Conservation (phyloP, 257 asterid genomes). For the Jacaranda copaia region DNA sequence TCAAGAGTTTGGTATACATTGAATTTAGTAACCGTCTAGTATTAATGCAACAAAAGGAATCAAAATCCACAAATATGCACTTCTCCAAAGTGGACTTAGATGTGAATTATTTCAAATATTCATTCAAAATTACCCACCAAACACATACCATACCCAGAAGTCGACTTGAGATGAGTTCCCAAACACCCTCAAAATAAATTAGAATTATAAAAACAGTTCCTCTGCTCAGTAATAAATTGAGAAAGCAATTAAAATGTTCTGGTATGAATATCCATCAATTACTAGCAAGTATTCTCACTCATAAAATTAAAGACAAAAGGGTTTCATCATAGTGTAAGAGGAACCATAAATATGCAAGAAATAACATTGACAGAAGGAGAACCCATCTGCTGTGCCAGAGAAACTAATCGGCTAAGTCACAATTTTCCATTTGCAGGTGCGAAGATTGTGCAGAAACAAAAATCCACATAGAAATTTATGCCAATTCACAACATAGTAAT, state of each 20-base stretch:
- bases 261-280: not conserved
- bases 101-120: not conserved
- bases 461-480: not conserved
- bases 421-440: not conserved
- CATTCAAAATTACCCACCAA: not conserved
- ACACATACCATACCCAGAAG: not conserved
- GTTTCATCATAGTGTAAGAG: not conserved
- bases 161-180: not conserved
- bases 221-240: not conserved
- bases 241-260: not conserved
- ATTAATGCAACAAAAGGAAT: not conserved
- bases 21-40: not conserved
- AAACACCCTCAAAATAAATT: not conserved
- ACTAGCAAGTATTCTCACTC: not conserved
- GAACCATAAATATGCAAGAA: not conserved
- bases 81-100: not conserved
- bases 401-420: not conserved
- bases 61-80: constrained; percentile 5
- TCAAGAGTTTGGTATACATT: not conserved
- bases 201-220: not conserved
- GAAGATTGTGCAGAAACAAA: not conserved
- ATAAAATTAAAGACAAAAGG: not conserved
- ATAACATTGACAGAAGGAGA: not conserved
- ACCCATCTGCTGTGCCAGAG: not conserved
- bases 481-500: no score